phyloP scores from a whole-genome alignment of 1,139 yeast genomes.

The Debaryomyces nepalensis region DNA sequence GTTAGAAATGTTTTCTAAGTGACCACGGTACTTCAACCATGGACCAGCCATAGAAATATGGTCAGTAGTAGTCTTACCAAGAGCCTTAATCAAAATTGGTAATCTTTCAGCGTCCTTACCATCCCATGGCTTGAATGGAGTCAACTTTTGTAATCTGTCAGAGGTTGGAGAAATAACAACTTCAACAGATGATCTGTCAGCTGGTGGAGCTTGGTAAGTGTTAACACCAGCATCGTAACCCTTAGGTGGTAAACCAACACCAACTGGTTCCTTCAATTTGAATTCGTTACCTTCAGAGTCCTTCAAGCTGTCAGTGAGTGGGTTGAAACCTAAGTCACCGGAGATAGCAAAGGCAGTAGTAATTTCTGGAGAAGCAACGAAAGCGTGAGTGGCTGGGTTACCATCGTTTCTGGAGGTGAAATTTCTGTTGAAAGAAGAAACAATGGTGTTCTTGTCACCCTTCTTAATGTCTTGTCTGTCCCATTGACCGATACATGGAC shows the following conservation, averaged over 20 bases:
- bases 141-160: constrained; percentile 56
- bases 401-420: constrained; percentile 99
- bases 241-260: constrained; percentile 88
- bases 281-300: constrained; percentile 96
- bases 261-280: constrained; percentile 86
- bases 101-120: constrained; percentile 89
- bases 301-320: constrained; percentile 91
- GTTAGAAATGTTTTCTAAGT: constrained; percentile 97
- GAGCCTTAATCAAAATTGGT: constrained; percentile 95
- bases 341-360: constrained; percentile 95
- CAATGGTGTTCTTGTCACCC: constrained; percentile 98
- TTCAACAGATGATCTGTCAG: constrained; percentile 73
- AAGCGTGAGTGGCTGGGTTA: constrained; percentile 97
- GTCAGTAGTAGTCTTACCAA: constrained; percentile 98
- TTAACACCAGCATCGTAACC: constrained; percentile 96
- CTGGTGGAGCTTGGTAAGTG: constrained; percentile 98
- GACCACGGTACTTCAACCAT: constrained; percentile 99
- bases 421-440: constrained; percentile 98
- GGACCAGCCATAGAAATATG: constrained; percentile 99
- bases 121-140: constrained; percentile 74
- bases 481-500: constrained; percentile 99
- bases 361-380: constrained; percentile 98
- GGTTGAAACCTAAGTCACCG: constrained; percentile 98
- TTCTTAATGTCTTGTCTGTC: constrained; percentile 96
- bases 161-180: constrained; percentile 87